Evolutionary conservation across 139 green algal species (phyloP).

Genomic region (Chlamydomonas eustigma): DNA sequence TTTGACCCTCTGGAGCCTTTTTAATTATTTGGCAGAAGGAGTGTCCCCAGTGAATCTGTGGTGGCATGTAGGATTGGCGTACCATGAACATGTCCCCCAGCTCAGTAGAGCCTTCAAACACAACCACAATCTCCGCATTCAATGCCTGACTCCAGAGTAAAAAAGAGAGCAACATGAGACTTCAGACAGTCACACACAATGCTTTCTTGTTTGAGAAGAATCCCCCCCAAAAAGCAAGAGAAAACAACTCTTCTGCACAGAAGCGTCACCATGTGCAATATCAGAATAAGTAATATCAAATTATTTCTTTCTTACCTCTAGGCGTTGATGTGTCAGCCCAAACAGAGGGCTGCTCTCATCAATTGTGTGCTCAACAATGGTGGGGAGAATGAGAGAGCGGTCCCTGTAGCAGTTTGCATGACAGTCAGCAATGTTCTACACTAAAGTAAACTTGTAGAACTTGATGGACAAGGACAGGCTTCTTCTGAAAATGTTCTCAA

Average conservation of each 20-base stretch:
- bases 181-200: too few relatives aligned
- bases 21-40: slow-evolving; percentile 55
- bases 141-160: slow-evolving; percentile 26
- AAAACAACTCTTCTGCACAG: too few relatives aligned
- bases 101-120: slow-evolving; percentile 74
- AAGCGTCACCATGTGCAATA: not conserved
- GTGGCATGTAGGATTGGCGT: slow-evolving; percentile 70
- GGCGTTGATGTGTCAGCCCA: slow-evolving; percentile 61
- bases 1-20: slow-evolving; percentile 28
- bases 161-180: not conserved
- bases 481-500: too few relatives aligned
- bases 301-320: slow-evolving; percentile 52
- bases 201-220: too few relatives aligned
- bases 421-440: too few relatives aligned
- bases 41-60: slow-evolving; percentile 79
- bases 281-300: not conserved
- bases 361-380: slow-evolving; percentile 80
- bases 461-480: too few relatives aligned
- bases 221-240: too few relatives aligned
- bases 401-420: too few relatives aligned
- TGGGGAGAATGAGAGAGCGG: slow-evolving; percentile 74
- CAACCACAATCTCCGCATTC: slow-evolving; percentile 77
- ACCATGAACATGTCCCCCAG: slow-evolving; percentile 79
- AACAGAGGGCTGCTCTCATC: slow-evolving; percentile 78
- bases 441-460: too few relatives aligned